Conservation (phyloP, 345 rosid genomes). For the Hypericum perforatum region DNA sequence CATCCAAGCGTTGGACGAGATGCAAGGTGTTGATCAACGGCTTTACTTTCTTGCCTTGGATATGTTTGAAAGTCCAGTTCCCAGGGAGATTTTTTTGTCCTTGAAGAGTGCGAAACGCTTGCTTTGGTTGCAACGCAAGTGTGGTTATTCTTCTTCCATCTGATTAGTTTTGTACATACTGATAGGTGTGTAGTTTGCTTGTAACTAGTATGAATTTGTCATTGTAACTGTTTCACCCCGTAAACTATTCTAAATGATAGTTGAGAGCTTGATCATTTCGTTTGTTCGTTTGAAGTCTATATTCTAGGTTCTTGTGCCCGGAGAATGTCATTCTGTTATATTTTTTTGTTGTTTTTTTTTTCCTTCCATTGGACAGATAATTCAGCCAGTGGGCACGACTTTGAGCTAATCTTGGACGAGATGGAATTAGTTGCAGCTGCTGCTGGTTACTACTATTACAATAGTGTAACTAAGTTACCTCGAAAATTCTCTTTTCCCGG, state of each 20-base stretch:
- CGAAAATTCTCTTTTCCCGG: slow-evolving; percentile 20
- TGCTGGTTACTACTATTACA: slow-evolving; percentile 53
- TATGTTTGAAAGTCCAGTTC: slow-evolving; percentile 58
- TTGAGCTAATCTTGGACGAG: slow-evolving; percentile 66
- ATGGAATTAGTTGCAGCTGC: slow-evolving; percentile 81
- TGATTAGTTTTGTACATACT: slow-evolving; percentile 14
- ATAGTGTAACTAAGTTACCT: slow-evolving; percentile 35
- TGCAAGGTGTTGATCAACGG: slow-evolving; percentile 62
- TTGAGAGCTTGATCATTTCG: too few relatives aligned
- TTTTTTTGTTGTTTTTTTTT: slow-evolving; percentile 13
- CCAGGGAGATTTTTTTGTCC: slow-evolving; percentile 58
- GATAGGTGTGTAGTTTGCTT: slow-evolving; percentile 12
- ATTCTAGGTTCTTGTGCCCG: background rate
- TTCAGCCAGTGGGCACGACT: slow-evolving; percentile 36
- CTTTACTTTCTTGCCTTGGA: slow-evolving; percentile 66
- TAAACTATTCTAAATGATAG: background rate
- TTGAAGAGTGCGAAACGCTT: slow-evolving; percentile 64
- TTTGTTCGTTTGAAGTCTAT: background rate
- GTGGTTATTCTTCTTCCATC: slow-evolving; percentile 27
- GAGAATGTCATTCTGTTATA: background rate
- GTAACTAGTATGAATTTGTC: slow-evolving; percentile 21
- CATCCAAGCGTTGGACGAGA: slow-evolving; percentile 64
- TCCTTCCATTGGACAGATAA: slow-evolving; percentile 41
- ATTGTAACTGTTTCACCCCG: slow-evolving; percentile 5
- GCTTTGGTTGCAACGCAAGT: slow-evolving; percentile 65